Evolutionary conservation across 768 basidiomycete species (phyloP).

Genomic region (Boletus patriciae): DNA sequence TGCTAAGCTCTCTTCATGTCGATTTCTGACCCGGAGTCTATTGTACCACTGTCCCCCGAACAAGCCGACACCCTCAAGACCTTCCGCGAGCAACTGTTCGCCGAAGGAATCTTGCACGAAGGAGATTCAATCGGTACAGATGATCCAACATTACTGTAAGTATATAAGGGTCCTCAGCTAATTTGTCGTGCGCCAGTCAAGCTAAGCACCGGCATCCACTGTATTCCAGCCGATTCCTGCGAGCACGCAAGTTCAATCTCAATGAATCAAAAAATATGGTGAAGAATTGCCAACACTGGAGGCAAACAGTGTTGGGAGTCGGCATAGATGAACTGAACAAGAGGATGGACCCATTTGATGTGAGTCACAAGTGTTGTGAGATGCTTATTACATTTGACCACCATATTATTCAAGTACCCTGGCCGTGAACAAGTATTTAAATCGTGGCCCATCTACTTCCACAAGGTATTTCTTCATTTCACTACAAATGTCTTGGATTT

Average conservation of each 20-base stretch:
- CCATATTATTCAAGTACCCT: constrained; percentile 51
- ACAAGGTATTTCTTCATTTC: constrained; percentile 50
- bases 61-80: constrained; percentile 42
- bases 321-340: constrained; percentile 67
- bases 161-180: neutral
- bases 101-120: constrained; percentile 55
- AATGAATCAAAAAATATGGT: constrained; percentile 64
- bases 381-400: neutral
- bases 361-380: constrained; percentile 35
- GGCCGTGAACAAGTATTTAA: constrained; percentile 68
- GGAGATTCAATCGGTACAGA: constrained; percentile 65
- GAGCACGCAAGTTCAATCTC: constrained; percentile 65
- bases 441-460: constrained; percentile 78
- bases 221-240: constrained; percentile 63
- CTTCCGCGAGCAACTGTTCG: constrained; percentile 53
- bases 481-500: neutral
- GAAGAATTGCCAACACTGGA: constrained; percentile 65
- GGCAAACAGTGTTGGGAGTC: constrained; percentile 57
- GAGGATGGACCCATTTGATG: constrained; percentile 67
- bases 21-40: neutral
- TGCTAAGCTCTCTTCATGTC: constrained; percentile 13
- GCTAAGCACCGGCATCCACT: constrained; percentile 6
- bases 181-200: neutral
- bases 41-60: constrained; percentile 16
- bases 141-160: constrained; percentile 59